Evolutionary conservation across 129 eudicot genomes (phyloP).

Genomic region (Tagetes patula): DNA sequence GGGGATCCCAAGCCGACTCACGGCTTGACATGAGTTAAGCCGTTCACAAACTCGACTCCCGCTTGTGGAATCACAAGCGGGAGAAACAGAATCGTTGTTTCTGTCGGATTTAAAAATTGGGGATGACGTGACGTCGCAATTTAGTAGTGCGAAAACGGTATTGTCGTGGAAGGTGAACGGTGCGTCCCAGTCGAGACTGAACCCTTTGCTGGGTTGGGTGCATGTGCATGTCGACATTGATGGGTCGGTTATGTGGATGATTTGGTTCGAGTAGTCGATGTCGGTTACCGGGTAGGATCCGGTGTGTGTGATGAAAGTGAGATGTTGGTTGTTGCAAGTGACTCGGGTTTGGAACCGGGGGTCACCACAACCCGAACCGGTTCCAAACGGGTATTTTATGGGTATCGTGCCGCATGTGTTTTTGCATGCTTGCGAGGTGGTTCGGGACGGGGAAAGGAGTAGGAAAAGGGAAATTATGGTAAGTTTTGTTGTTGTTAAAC

Average conservation of each 20-base stretch:
- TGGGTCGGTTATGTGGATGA: slow-evolving; percentile 71
- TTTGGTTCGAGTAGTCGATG: slow-evolving; percentile 64
- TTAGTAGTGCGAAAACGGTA: slow-evolving; percentile 72
- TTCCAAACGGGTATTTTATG: slow-evolving; percentile 78
- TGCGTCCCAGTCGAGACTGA: slow-evolving; percentile 86
- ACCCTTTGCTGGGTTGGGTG: slow-evolving; percentile 82
- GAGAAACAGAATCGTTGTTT: slow-evolving; percentile 39
- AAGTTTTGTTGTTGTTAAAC: slow-evolving; percentile 26
- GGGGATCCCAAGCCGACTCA: slow-evolving; percentile 55
- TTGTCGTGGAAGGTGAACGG: slow-evolving; percentile 70
- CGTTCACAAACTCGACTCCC: slow-evolving; percentile 58
- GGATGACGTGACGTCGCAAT: slow-evolving; percentile 56
- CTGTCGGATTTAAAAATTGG: slow-evolving; percentile 52
- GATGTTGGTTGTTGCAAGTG: slow-evolving; percentile 61
- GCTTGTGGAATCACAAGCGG: slow-evolving; percentile 65
- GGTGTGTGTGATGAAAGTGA: slow-evolving; percentile 72
- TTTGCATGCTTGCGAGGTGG: slow-evolving; percentile 67
- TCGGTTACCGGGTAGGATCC: slow-evolving; percentile 78
- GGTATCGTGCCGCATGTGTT: slow-evolving; percentile 58
- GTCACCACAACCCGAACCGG: slow-evolving; percentile 85
- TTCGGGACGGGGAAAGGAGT: slow-evolving; percentile 31
- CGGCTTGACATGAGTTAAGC: slow-evolving; percentile 69
- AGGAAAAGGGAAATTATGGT: slow-evolving; percentile 30
- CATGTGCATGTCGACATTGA: slow-evolving; percentile 89
- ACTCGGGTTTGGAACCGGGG: slow-evolving; percentile 72